These are phyloP conservation scores for Ogataea trehalophila DNA, from an alignment of 805 yeast genomes.

Conservation along the genomic window DNA sequence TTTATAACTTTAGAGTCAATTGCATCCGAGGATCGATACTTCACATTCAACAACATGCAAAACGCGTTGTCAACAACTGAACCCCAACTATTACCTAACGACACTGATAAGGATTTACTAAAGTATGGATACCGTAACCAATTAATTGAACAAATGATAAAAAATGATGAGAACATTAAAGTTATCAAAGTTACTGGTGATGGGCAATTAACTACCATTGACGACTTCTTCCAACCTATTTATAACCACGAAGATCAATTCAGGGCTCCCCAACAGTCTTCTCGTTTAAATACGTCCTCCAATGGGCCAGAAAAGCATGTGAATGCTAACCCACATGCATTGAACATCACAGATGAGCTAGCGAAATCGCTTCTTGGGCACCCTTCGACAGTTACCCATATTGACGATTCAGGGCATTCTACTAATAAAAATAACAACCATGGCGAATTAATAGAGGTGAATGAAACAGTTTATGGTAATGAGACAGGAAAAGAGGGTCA, in stretches of 20 bases:
- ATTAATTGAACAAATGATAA: constrained; percentile 27
- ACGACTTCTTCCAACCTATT: constrained; percentile 21
- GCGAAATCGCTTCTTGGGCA: constrained; percentile 25
- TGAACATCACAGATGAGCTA: constrained; percentile 23
- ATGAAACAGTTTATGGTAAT: constrained; percentile 3
- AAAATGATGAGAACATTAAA: constrained; percentile 30
- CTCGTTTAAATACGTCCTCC: not conserved
- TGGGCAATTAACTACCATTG: constrained; percentile 26
- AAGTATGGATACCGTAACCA: constrained; percentile 24
- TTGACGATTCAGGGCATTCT: constrained; percentile 1
- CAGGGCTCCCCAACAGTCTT: not conserved
- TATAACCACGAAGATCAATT: not conserved
- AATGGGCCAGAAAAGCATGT: not conserved
- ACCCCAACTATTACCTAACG: not conserved
- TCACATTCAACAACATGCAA: not conserved
- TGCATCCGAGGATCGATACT: constrained; percentile 17
- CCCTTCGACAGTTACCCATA: constrained; percentile 2
- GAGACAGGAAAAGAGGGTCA: not conserved
- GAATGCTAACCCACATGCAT: constrained; percentile 2
- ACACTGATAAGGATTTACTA: not conserved
- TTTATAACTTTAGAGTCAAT: constrained; percentile 27
- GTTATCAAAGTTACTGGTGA: constrained; percentile 23
- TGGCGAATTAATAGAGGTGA: constrained; percentile 1
- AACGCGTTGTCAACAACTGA: not conserved
- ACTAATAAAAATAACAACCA: not conserved